These are phyloP conservation scores for Ophiostoma tasmaniense DNA, from an alignment of 2,329 filamentous ascomycete species.

Conservation along the genomic window DNA sequence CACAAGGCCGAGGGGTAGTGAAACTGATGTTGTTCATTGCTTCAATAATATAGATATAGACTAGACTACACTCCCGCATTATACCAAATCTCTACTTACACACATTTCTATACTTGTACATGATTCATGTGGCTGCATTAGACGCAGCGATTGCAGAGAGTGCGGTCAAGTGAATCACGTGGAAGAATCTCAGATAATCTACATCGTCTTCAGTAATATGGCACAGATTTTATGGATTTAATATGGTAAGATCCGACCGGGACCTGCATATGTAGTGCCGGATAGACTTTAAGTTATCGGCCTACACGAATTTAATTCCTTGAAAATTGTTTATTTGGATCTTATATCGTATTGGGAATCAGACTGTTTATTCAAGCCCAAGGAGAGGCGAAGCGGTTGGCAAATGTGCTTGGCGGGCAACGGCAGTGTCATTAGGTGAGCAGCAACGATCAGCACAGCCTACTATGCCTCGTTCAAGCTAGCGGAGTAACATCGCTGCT, in stretches of 20 bases:
- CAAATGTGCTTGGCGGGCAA: background rate
- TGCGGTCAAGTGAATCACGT: background rate
- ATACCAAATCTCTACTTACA: background rate
- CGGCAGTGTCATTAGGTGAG: background rate
- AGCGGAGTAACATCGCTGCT: background rate
- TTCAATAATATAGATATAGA: background rate
- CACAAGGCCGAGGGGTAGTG: constrained; percentile 1
- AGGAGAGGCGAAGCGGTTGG: background rate
- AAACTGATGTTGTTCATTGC: background rate
- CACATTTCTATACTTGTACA: background rate
- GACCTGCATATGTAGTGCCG: background rate
- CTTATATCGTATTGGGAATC: background rate
- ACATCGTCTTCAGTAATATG: too few relatives aligned
- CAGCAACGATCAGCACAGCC: background rate
- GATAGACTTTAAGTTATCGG: background rate
- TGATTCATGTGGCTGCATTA: background rate
- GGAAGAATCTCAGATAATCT: background rate
- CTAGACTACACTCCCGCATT: background rate
- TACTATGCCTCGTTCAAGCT: background rate
- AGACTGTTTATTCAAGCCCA: background rate
- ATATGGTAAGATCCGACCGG: background rate
- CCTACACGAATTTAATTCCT: background rate
- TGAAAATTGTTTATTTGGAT: background rate
- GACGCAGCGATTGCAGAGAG: background rate
- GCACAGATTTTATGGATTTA: background rate